Evolutionary conservation across 2,329 filamentous ascomycete species (phyloP).

Genomic region (Aspergillus pseudonomiae): DNA sequence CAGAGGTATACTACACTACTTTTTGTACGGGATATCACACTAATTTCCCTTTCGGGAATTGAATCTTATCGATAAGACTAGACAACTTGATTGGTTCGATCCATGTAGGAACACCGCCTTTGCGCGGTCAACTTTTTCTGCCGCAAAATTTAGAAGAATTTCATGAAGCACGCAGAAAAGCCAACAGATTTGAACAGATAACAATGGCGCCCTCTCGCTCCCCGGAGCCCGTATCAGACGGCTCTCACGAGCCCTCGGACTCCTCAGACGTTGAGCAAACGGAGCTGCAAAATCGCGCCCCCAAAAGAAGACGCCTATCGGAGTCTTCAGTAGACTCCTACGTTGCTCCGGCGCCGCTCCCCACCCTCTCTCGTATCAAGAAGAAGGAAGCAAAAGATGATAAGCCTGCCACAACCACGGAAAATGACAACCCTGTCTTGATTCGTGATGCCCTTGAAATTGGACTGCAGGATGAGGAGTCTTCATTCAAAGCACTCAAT

Average conservation of each 20-base stretch:
- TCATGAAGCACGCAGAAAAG: slow-evolving; percentile 21
- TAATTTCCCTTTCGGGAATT: too few species aligned
- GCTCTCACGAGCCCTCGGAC: slow-evolving; percentile 22
- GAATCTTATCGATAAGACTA: not conserved
- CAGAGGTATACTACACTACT: too few species aligned
- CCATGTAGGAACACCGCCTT: slow-evolving; percentile 25
- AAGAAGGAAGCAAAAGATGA: slow-evolving; percentile 36
- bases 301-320: slow-evolving; percentile 45
- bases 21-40: too few species aligned
- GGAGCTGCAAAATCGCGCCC: slow-evolving; percentile 33
- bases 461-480: slow-evolving; percentile 48
- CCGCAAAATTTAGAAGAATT: slow-evolving; percentile 33
- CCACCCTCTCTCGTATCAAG: slow-evolving; percentile 45
- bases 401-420: slow-evolving; percentile 16
- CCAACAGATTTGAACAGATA: slow-evolving; percentile 15
- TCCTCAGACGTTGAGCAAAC: slow-evolving; percentile 22
- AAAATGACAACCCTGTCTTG: slow-evolving; percentile 40
- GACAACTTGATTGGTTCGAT: not conserved
- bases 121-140: slow-evolving; percentile 37
- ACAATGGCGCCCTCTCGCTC: slow-evolving; percentile 33
- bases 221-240: slow-evolving; percentile 27
- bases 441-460: slow-evolving; percentile 45
- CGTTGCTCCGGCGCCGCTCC: slow-evolving; percentile 38
- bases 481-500: slow-evolving; percentile 70
- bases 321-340: slow-evolving; percentile 39